Base-by-base conservation (phyloP, 345 rosid genomes). In the Dimocarpus longan region DNA sequence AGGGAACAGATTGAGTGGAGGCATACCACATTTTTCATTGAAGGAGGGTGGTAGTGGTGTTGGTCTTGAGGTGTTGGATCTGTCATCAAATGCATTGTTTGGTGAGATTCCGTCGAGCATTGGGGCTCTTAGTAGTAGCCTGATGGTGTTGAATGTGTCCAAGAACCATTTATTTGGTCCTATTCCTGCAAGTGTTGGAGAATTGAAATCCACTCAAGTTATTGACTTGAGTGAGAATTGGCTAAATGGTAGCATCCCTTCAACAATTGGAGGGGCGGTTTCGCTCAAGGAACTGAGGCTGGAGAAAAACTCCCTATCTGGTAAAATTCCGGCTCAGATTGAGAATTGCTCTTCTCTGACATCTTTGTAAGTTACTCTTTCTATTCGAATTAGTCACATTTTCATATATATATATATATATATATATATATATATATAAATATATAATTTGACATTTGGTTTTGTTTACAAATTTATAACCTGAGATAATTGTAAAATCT, bases 241-340 rank as follows among this genome's bases (percentile, higher is more conserved):
- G 85, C 80, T 95, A 60, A 90, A 90, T 74, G 98, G 95, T 56
- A 88, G 89, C 76, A 77, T 95, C 81, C 98, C 99, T 75, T 82
- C 78, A 40, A 89, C 85, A 66, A 88, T 95, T 28, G 98, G 95
- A 43, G 92, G 87, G 75, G 91, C 92, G 19, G 70, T 77, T 80
- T 89, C 90, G 5, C 84, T 93, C 42, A 87, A 81, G 85, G 86
- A 86, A 72, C 83, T 95, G 79, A 77, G 86, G 71, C 83, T 95
- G 69, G 92, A 91, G 65, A 86, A 84, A 78, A 95, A 95, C 79
- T 87, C 75, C 21, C 79, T 95, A 5, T 85, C 89, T 22, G 98
- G 98, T 67, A 84, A 89, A 73, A 90, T 95, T 76, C 98, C 98
- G 7, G 18, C 74, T 8, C 85, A 85, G 42, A 82, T 96, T 37